phyloP scores from a whole-genome alignment of 2,329 filamentous ascomycete species.

The Thermothelomyces thermophilus region DNA sequence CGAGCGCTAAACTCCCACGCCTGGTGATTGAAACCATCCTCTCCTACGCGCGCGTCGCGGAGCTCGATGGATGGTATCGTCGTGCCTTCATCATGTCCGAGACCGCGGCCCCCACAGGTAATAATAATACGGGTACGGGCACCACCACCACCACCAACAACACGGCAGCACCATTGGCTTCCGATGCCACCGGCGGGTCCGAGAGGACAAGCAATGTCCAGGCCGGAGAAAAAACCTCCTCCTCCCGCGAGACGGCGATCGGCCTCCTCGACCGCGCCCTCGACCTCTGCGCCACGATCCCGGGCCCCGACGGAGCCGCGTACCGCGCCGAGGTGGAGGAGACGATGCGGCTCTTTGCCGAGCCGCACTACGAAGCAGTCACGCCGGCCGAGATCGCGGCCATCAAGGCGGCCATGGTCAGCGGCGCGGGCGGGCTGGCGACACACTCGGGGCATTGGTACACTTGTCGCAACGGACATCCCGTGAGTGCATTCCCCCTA shows the following conservation, averaged over 20 bases:
- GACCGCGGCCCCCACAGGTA: too few species aligned
- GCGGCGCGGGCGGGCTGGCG: slow-evolving; percentile 33
- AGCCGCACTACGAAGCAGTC: slow-evolving; percentile 35
- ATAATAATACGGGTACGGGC: too few species aligned
- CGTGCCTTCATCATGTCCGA: too few species aligned
- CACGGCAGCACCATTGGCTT: neutral
- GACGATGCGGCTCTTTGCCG: slow-evolving; percentile 26
- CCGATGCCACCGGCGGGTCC: neutral
- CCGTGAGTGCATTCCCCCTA: slow-evolving; percentile 24
- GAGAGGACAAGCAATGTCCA: neutral
- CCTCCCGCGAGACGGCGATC: slow-evolving; percentile 20
- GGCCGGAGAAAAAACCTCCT: slow-evolving; percentile 9
- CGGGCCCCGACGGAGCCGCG: slow-evolving; percentile 24
- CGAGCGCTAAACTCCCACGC: slow-evolving; percentile 30
- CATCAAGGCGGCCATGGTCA: slow-evolving; percentile 43
- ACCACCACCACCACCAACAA: neutral
- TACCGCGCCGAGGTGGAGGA: slow-evolving; percentile 28
- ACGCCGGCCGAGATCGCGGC: slow-evolving; percentile 36
- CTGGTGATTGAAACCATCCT: slow-evolving; percentile 32
- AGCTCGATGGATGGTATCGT: slow-evolving; percentile 22
- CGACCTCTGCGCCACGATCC: slow-evolving; percentile 31
- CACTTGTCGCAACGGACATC: slow-evolving; percentile 28
- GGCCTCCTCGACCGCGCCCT: slow-evolving; percentile 27
- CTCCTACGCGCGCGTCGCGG: slow-evolving; percentile 29
- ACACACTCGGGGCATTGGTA: slow-evolving; percentile 34